These are phyloP conservation scores for Rubia yunnanensis DNA, from an alignment of 257 asterid species.

Conservation along the genomic window DNA sequence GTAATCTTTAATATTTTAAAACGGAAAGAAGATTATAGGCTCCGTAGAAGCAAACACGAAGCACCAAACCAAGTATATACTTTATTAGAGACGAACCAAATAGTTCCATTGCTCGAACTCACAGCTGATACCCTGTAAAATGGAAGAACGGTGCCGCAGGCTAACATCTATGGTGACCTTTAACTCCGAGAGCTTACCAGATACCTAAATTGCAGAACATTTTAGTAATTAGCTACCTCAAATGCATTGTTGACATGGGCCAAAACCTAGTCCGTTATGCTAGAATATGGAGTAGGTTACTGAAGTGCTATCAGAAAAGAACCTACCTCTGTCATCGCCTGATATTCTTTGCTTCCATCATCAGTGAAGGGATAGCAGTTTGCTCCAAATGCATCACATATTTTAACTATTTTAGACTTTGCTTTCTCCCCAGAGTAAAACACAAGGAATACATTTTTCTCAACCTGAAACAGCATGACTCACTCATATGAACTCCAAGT, in stretches of 20 bases:
- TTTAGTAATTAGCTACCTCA: slow-evolving; percentile 8
- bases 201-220: slow-evolving; percentile 34
- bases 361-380: slow-evolving; percentile 53
- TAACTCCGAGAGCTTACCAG: slow-evolving; percentile 50
- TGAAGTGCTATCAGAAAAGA: slow-evolving; percentile 2
- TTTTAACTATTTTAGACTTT: slow-evolving; percentile 46
- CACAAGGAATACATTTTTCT: slow-evolving; percentile 48
- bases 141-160: slow-evolving; percentile 31
- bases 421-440: slow-evolving; percentile 63
- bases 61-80: background rate
- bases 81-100: slow-evolving; percentile 32
- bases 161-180: slow-evolving; percentile 52
- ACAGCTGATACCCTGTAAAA: slow-evolving; percentile 36
- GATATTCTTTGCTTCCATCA: slow-evolving; percentile 40
- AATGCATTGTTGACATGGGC: background rate
- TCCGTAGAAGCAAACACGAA: background rate
- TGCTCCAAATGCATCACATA: slow-evolving; percentile 67
- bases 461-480: slow-evolving; percentile 31
- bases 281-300: background rate
- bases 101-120: slow-evolving; percentile 54
- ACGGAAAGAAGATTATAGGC: background rate
- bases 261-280: background rate
- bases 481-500: background rate
- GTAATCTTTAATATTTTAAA: background rate
- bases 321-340: slow-evolving; percentile 43